phyloP scores from a whole-genome alignment of 805 yeast species.

The Naumovozyma dairenensis region DNA sequence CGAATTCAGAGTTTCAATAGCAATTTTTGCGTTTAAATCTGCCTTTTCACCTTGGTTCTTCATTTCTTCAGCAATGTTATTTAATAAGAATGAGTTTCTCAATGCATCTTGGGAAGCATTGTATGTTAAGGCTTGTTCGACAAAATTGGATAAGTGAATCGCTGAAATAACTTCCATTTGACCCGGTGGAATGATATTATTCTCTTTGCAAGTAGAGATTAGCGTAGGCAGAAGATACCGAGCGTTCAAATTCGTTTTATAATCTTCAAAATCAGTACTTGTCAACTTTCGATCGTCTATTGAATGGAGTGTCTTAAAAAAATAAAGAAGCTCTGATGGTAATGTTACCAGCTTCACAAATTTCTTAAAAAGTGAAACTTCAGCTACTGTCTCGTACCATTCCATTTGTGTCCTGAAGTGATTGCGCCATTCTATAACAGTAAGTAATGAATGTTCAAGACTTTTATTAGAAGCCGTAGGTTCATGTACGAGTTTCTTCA shows the following conservation, averaged over 20 bases:
- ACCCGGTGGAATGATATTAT: not conserved
- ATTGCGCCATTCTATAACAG: constrained; percentile 3
- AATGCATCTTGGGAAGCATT: constrained; percentile 19
- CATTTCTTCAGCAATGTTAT: constrained; percentile 5
- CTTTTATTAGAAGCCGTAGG: constrained; percentile 1
- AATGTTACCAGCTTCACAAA: not conserved
- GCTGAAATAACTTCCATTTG: constrained; percentile 1
- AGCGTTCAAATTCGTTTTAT: constrained; percentile 10
- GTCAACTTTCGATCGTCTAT: constrained; percentile 5
- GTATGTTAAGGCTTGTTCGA: constrained; percentile 7
- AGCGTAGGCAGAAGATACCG: constrained; percentile 10
- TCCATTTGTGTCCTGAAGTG: constrained; percentile 8
- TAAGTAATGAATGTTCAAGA: constrained; percentile 6
- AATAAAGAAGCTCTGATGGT: not conserved
- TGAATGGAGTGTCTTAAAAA: constrained; percentile 1
- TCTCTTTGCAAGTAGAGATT: constrained; percentile 1
- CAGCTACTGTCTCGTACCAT: constrained; percentile 17
- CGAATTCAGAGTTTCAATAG: too few relatives aligned
- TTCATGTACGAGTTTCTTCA: constrained; percentile 30
- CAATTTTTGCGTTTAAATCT: too few relatives aligned
- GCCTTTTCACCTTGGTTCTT: constrained; percentile 6
- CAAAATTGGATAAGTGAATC: constrained; percentile 6
- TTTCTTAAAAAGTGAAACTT: constrained; percentile 8
- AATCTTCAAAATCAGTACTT: constrained; percentile 6
- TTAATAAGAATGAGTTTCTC: constrained; percentile 11